phyloP scores from a whole-genome alignment of 129 eudicot genomes.

The Smallanthus sonchifolius region DNA sequence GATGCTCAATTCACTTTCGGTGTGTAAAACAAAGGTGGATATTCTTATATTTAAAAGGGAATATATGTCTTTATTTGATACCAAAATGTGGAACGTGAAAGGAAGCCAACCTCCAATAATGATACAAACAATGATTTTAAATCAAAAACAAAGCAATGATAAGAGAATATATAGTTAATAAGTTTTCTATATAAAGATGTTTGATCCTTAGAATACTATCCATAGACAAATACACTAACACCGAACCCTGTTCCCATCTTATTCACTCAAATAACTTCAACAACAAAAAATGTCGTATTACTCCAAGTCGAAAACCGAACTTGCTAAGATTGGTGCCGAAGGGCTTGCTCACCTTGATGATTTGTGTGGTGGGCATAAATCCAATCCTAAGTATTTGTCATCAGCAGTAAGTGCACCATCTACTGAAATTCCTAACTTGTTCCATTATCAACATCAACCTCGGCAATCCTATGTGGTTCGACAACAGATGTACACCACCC shows the following conservation, averaged over 20 bases:
- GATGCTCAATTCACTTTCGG: neutral
- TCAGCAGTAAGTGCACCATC: neutral
- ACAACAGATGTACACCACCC: neutral
- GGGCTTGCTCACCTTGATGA: conserved; percentile 25
- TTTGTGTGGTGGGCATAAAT: neutral
- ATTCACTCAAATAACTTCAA: neutral
- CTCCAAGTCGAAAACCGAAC: conserved; percentile 15
- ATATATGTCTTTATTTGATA: conserved; percentile 8
- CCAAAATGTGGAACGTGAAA: conserved; percentile 6
- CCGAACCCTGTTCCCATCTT: neutral
- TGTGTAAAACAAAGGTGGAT: neutral
- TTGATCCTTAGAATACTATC: neutral
- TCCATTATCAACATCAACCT: conserved; percentile 18
- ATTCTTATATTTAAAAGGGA: neutral
- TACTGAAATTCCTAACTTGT: neutral
- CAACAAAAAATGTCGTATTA: neutral
- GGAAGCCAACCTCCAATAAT: neutral
- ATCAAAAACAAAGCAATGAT: neutral
- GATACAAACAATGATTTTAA: neutral
- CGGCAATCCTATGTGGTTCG: conserved; percentile 4
- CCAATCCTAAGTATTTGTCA: neutral
- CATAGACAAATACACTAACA: neutral
- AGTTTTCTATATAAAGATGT: conserved; percentile 18
- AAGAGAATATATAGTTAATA: neutral
- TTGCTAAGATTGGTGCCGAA: conserved; percentile 23